Evolutionary conservation across 345 rosid species (phyloP).

Genomic region (Lepidium didymum): DNA sequence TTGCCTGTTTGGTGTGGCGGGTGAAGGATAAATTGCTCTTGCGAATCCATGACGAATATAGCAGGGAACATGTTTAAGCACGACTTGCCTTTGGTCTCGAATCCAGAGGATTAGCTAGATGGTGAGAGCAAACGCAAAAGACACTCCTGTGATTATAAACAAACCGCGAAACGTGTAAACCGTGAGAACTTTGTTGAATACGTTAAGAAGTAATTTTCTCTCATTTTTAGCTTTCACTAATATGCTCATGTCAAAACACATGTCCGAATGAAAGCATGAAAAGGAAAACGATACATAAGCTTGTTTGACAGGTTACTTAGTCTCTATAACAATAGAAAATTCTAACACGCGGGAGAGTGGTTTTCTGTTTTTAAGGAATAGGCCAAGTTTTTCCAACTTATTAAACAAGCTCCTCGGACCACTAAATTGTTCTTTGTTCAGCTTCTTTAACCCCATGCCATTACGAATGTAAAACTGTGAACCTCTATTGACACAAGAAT

Average conservation of each 20-base stretch:
- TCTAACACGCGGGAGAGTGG: neutral
- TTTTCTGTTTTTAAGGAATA: neutral
- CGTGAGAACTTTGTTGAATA: neutral
- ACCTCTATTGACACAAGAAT: neutral
- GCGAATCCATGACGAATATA: neutral
- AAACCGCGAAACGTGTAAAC: constrained; percentile 26
- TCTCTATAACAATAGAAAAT: neutral
- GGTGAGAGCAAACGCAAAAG: constrained; percentile 19
- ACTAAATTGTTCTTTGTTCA: neutral
- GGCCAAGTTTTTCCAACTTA: neutral
- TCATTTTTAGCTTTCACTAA: neutral
- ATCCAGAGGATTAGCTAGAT: neutral
- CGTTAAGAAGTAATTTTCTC: neutral
- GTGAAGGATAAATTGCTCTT: neutral
- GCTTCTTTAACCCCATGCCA: neutral
- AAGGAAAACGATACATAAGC: neutral
- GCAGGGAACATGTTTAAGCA: neutral
- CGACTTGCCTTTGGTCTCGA: neutral
- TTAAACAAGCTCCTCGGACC: neutral
- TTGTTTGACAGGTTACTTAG: neutral
- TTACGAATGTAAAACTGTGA: neutral
- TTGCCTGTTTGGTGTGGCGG: neutral
- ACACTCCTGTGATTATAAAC: constrained; percentile 24
- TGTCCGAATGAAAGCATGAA: neutral
- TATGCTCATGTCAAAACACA: neutral